These are phyloP conservation scores for Mortierella antarctica DNA, from an alignment of 192 early-diverging fungal genomes.

Conservation along the genomic window DNA sequence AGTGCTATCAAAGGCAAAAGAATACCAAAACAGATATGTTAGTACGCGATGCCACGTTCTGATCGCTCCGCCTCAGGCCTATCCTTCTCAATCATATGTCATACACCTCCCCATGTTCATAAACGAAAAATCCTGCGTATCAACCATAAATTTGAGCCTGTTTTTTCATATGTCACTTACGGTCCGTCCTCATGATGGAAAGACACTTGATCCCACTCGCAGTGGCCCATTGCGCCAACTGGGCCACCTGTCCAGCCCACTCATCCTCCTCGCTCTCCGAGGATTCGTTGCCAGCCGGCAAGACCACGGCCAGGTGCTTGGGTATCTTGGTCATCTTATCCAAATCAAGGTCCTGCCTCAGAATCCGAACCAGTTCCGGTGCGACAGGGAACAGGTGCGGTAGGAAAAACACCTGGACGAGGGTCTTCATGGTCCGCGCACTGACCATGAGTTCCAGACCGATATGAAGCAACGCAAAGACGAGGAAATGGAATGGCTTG, in stretches of 20 bases:
- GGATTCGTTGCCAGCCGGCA: not conserved
- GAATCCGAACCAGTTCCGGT: constrained; percentile 23
- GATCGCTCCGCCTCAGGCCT: not conserved
- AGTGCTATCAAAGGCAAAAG: constrained; percentile 19
- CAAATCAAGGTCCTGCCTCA: constrained; percentile 12
- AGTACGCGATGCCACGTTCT: constrained; percentile 1
- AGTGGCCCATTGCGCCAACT: constrained; percentile 33
- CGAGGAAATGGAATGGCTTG: constrained; percentile 41
- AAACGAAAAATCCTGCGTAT: no score
- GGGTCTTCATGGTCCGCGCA: constrained; percentile 34
- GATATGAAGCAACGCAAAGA: constrained; percentile 34
- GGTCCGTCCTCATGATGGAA: constrained; percentile 37
- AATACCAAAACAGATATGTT: no score
- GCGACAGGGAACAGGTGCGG: constrained; percentile 24
- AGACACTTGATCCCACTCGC: constrained; percentile 34
- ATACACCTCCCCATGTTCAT: no score
- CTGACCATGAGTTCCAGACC: constrained; percentile 29
- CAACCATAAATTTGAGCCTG: no score
- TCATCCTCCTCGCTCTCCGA: constrained; percentile 26
- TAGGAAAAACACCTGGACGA: constrained; percentile 32
- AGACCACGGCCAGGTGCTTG: constrained; percentile 32
- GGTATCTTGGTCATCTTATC: constrained; percentile 23
- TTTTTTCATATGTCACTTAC: constrained; percentile 15
- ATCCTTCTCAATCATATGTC: constrained; percentile 8
- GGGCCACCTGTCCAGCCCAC: constrained; percentile 27